Evolutionary conservation across 495 filamentous ascomycete species (phyloP).

Genomic region (Penicillium samsonianum): DNA sequence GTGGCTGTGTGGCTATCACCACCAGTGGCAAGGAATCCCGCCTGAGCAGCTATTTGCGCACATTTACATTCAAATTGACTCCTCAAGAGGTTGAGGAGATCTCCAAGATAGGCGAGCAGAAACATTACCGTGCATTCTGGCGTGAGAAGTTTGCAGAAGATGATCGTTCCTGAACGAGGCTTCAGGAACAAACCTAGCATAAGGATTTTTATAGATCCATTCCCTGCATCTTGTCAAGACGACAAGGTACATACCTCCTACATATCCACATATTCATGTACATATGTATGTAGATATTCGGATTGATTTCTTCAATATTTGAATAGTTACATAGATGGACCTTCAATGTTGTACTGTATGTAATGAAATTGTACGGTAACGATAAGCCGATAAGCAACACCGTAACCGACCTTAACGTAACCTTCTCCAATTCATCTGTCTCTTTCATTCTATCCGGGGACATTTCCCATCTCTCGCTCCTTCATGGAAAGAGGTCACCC

Average conservation of each 20-base stretch:
- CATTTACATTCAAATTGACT: constrained; percentile 69
- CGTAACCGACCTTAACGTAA: constrained; percentile 7
- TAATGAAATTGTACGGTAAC: constrained; percentile 2
- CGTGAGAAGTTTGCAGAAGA: constrained; percentile 56
- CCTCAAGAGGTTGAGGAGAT: constrained; percentile 71
- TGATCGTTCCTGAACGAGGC: constrained; percentile 53
- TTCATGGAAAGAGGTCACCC: constrained; percentile 4
- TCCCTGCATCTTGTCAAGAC: no score
- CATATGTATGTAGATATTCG: not conserved
- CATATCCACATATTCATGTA: no score
- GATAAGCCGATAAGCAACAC: constrained; percentile 16
- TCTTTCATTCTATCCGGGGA: constrained; percentile 10
- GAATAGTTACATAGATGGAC: not conserved
- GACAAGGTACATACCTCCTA: no score
- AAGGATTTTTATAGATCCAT: no score
- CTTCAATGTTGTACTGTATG: not conserved
- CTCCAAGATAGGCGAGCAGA: constrained; percentile 57
- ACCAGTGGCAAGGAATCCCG: constrained; percentile 74
- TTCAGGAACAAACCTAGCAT: not conserved
- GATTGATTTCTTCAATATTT: no score
- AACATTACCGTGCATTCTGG: constrained; percentile 74
- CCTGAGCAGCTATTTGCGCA: constrained; percentile 63
- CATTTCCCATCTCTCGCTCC: constrained; percentile 11
- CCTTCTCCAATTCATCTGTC: constrained; percentile 10
- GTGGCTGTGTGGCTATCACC: constrained; percentile 74